Percentiles rank a stretch among this genome's conserved stretches.
Evolutionary conservation across 2,329 filamentous ascomycete genomes (phyloP).

Genomic region (Diaporthe amygdali): DNA sequence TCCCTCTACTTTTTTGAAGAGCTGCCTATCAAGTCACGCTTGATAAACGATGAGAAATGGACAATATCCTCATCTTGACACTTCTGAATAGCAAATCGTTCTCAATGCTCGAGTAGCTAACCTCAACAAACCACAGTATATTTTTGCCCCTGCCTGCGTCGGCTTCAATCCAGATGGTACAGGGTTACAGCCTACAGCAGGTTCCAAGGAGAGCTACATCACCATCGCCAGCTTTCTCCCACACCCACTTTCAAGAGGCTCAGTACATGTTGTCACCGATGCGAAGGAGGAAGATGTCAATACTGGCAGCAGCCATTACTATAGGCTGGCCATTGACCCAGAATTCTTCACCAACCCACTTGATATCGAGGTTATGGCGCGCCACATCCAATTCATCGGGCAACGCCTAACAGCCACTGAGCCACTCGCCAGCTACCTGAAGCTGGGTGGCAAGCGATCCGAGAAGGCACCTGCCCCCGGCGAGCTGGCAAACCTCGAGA

Average conservation of each 20-base stretch:
- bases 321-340: constrained; percentile 31
- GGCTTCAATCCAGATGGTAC: constrained; percentile 14
- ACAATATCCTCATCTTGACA: too few relatives aligned
- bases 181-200: background rate
- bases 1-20: too few relatives aligned
- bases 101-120: too few relatives aligned
- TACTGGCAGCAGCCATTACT: too few relatives aligned
- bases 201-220: constrained; percentile 11
- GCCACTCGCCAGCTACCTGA: constrained; percentile 44
- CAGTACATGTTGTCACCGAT: constrained; percentile 56
- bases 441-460: constrained; percentile 25
- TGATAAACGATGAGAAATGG: too few relatives aligned
- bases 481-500: constrained; percentile 10
- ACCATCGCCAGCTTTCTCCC: constrained; percentile 11
- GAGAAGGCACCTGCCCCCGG: background rate
- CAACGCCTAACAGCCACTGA: constrained; percentile 41
- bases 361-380: background rate
- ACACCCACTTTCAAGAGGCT: constrained; percentile 23
- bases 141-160: background rate
- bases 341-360: background rate
- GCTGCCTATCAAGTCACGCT: too few relatives aligned
- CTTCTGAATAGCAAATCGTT: too few relatives aligned
- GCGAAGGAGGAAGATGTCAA: constrained; percentile 44
- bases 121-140: too few relatives aligned
- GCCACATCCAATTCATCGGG: background rate